Evolutionary conservation across 2,329 filamentous ascomycete species (phyloP), one percentile per base, ranked within the genome.

Genomic region (Zymoseptoria brevis): DNA sequence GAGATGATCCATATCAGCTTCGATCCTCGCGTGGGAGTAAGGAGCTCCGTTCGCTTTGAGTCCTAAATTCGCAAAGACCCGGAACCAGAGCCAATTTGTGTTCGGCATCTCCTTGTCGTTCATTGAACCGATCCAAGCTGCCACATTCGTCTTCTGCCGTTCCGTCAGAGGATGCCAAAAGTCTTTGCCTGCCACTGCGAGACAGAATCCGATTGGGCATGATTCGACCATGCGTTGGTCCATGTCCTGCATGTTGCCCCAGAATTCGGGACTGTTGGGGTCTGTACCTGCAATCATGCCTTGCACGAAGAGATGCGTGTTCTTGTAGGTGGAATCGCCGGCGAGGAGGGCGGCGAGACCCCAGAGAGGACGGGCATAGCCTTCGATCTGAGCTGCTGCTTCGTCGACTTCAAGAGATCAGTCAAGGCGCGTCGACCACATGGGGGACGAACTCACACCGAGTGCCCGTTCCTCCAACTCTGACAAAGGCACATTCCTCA

Each of bases 221-320:
- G 90, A 89, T 72, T 93, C 89, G 2, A 92, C 89, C 89, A 92
- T 92, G 24, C 88, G 79, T 76, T 92, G 88, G 69, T 92, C 89
- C 59, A 87, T 85, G 69, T 91, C 87, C 64, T 85, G 80, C 63
- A 89, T 87, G 58, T 83, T 85, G 0, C 88, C 88, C 88, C 88
- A 93, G 68, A 86, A 92, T 73, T 91, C 88, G 0, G 82, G 79
- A 59, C 77, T 83, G 51, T 84, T 78, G 0, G 87, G 87, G 66
- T 92, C 83, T 0, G 87, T 90, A 0, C 88, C 89, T 30, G 83
- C 80, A 62, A 84, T 83, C 58, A 92, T 77, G 3, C 88, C 88
- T 61, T 87, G 80, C 41, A 89, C 81, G 82, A 87, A 90, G 73
- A 82, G 83, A 57, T 83, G 75, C 1, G 84, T 83, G 1, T 83